Conservation (phyloP, 345 rosid species). For the Corchorus capsularis region DNA sequence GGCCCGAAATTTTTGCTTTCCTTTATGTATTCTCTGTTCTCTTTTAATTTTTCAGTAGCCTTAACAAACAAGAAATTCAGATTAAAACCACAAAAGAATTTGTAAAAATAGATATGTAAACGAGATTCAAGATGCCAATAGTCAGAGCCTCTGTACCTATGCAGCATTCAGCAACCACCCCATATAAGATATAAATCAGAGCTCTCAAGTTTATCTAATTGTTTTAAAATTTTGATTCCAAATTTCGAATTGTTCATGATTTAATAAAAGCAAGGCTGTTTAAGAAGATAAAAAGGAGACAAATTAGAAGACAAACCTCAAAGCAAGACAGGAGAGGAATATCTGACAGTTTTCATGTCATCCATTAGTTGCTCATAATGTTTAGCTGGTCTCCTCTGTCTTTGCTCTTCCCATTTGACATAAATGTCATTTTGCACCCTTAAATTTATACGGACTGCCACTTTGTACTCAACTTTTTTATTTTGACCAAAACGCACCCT, state of each 20-base stretch:
- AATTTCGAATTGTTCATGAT: too few relatives aligned
- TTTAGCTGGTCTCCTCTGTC: too few relatives aligned
- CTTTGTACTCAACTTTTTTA: too few relatives aligned
- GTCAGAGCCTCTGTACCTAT: background rate
- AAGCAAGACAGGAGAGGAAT: constrained; percentile 60
- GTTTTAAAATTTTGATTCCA: background rate
- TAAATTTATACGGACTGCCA: too few relatives aligned
- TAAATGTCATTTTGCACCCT: too few relatives aligned
- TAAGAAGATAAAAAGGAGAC: background rate
- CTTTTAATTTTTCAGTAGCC: constrained; percentile 67
- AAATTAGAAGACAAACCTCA: constrained; percentile 48
- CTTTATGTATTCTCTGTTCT: constrained; percentile 40
- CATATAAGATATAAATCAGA: background rate
- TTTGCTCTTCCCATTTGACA: too few relatives aligned
- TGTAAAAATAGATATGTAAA: background rate
- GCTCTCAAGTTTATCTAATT: background rate
- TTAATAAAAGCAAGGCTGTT: too few relatives aligned
- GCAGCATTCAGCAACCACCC: background rate
- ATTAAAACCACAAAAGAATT: background rate
- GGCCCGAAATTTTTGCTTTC: constrained; percentile 63
- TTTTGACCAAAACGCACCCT: too few relatives aligned
- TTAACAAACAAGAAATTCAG: constrained; percentile 19
- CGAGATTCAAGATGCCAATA: background rate
- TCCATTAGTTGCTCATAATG: too few relatives aligned
- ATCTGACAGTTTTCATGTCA: constrained; percentile 38